A percentile compares a stretch with the other conserved stretches of the same genome.
Evolutionary conservation across 768 basidiomycete species (phyloP).

Genomic region (Psilocybe cubensis): DNA sequence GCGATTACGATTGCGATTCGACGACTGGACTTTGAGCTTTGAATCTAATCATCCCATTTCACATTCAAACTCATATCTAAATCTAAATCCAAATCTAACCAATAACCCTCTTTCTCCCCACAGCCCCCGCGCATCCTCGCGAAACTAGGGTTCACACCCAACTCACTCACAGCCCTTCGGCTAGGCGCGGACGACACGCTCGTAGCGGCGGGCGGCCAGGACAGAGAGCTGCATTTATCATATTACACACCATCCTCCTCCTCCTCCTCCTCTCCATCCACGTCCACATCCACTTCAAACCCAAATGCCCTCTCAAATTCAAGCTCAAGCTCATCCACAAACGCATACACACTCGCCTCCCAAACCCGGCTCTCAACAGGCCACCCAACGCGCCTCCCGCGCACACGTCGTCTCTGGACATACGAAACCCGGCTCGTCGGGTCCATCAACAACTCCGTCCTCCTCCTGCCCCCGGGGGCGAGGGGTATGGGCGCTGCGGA

Average conservation of each 20-base stretch:
- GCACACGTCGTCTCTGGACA: conserved; percentile 51
- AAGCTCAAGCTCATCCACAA: no score
- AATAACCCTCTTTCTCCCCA: not conserved
- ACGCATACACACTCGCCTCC: no score
- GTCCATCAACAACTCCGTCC: conserved; percentile 85
- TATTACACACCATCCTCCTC: conserved; percentile 38
- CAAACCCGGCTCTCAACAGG: not conserved
- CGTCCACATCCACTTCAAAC: not conserved
- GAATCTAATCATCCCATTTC: not conserved
- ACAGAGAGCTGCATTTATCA: conserved; percentile 72
- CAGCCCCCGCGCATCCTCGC: conserved; percentile 53
- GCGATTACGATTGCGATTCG: not conserved
- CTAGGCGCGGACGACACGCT: conserved; percentile 57
- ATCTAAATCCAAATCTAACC: not conserved
- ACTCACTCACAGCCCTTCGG: conserved; percentile 61
- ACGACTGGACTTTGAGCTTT: not conserved
- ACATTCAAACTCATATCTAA: not conserved
- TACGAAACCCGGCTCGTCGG: conserved; percentile 56
- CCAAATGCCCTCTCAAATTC: no score
- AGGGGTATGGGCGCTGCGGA: conserved; percentile 66
- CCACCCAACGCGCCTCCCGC: not conserved
- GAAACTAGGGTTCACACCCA: conserved; percentile 61
- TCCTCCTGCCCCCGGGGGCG: conserved; percentile 42
- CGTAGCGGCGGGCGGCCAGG: conserved; percentile 79
- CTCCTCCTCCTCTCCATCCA: conserved; percentile 14